phyloP scores from a whole-genome alignment of 164 flowering plant species.

The Stephania cephalantha region DNA sequence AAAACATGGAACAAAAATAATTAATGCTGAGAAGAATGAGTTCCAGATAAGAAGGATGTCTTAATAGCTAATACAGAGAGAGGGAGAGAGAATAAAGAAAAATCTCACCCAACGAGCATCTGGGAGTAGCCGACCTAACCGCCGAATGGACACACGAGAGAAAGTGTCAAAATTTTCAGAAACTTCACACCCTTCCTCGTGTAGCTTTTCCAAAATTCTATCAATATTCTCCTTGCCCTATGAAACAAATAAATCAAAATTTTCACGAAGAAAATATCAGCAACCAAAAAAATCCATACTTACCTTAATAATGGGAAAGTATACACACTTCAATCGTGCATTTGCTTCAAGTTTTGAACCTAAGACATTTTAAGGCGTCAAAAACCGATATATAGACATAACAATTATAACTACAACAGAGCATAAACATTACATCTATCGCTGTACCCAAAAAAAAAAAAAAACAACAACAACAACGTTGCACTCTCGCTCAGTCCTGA shows the following conservation, averaged over 20 bases:
- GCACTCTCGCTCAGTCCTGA: no score
- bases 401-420: background rate
- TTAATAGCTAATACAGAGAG: background rate
- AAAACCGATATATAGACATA: background rate
- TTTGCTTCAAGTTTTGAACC: conserved; percentile 47
- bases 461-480: no score
- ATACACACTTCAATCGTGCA: conserved; percentile 73
- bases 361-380: conserved; percentile 14
- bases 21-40: no score
- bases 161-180: conserved; percentile 43
- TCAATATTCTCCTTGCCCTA: conserved; percentile 74
- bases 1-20: no score
- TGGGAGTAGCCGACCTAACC: conserved; percentile 86
- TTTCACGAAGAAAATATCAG: background rate
- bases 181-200: conserved; percentile 29
- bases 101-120: conserved; percentile 80
- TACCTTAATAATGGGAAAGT: conserved; percentile 71
- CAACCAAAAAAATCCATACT: background rate
- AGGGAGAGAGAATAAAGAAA: background rate
- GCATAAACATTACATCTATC: background rate
- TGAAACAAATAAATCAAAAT: background rate
- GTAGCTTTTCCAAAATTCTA: conserved; percentile 46
- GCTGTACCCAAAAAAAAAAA: no score
- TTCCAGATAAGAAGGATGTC: no score
- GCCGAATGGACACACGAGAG: conserved; percentile 58